Base-by-base conservation (phyloP, 2,329 filamentous ascomycete genomes). In the Paecilomyces sp. region DNA sequence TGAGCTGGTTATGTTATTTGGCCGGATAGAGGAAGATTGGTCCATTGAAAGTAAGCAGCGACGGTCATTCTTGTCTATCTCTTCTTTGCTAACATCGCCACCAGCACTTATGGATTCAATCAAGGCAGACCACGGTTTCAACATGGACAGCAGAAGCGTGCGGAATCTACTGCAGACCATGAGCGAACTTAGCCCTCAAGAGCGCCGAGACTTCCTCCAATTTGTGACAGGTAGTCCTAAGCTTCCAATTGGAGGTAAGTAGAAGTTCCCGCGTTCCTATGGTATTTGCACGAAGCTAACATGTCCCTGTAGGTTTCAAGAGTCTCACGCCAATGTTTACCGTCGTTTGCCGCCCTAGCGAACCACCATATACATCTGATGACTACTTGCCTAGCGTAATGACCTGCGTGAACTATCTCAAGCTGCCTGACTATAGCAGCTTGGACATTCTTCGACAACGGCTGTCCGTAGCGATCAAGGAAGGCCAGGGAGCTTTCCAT, bases 301-400 rank as follows among this genome's bases (percentile, higher is more conserved):
- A 31, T 34, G 56, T 18, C 57, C 33, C 7, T 58, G 54, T 59
- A 97, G 92, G 94, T 61, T 99, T 99, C 84, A 96, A 95, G 79
- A 90, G 88, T 74, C 85, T 99, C 63, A 97, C 92, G 1, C 94
- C 94, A 22, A 97, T 97, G 88, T 97, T 99, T 73, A 99, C 94
- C 2, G 94, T 99, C 63, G 94, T 99, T 52, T 97, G 94, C 83
- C 97, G 97, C 76, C 93, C 93, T n/a, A 96, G 91, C 74, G 94
- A 99, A 72, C 87, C 91, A 15, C 94, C 94, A 1, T 94, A 92
- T 74, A 89, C 88, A 3, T 93, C 93, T 3, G 94, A 99, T 71
- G 94, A 99, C 78, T 99, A 97, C 70, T 83, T 99, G n/a, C 94
- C 95, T 12, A 97, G 92, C 73, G 95, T 99, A 74, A 99, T 99